Conservation (phyloP, 1,284 basidiomycete genomes). For the Boletellus sp. region DNA sequence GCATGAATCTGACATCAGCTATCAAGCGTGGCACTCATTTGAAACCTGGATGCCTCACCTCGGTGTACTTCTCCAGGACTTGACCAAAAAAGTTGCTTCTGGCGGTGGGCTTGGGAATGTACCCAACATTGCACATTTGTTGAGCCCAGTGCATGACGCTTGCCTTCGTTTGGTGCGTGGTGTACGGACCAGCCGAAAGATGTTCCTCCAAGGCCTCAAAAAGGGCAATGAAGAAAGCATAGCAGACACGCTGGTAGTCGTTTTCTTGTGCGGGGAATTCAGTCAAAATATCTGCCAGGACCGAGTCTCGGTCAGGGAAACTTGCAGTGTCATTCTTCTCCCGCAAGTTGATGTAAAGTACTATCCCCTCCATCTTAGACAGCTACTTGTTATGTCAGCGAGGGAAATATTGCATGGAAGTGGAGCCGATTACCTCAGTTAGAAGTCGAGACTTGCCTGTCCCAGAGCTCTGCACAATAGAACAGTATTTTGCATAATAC, state of each 20-base stretch:
- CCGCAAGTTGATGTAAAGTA: slow-evolving; percentile 22
- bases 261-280: not conserved
- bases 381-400: slow-evolving; percentile 7
- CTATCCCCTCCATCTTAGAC: slow-evolving; percentile 7
- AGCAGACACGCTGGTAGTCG: not conserved
- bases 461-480: slow-evolving; percentile 23
- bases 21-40: not conserved
- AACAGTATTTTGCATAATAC: slow-evolving; percentile 19
- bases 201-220: slow-evolving; percentile 6
- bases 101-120: not conserved
- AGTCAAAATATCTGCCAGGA: slow-evolving; percentile 12
- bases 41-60: not conserved
- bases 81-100: not conserved
- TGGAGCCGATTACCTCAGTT: slow-evolving; percentile 7
- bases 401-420: no score
- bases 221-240: slow-evolving; percentile 11
- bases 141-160: not conserved
- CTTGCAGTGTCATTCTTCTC: not conserved
- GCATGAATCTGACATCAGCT: not conserved
- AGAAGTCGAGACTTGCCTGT: slow-evolving; percentile 23
- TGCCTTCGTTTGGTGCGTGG: not conserved
- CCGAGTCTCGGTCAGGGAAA: slow-evolving; percentile 11
- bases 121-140: not conserved
- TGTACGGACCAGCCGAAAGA: not conserved
- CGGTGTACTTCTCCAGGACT: not conserved